These are phyloP conservation scores for Flaveria sonorensis DNA, from an alignment of 129 eudicot genomes.

Conservation along the genomic window DNA sequence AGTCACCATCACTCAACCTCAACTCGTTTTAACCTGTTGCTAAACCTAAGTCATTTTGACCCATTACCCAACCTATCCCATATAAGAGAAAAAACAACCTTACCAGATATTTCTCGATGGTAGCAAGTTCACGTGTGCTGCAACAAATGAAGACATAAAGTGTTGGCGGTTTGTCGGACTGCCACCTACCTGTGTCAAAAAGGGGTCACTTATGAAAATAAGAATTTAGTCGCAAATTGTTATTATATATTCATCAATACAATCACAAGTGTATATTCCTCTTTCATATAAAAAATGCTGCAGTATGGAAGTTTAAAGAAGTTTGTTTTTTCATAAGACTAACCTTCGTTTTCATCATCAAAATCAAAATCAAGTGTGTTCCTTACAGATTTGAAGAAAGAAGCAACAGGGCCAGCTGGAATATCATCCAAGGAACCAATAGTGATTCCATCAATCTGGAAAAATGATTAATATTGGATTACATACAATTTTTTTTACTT, in stretches of 20 bases:
- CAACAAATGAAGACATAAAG: slow-evolving; percentile 76
- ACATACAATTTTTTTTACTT: slow-evolving; percentile 10
- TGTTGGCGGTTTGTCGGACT: slow-evolving; percentile 77
- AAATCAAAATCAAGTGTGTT: slow-evolving; percentile 93
- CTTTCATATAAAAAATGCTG: neutral
- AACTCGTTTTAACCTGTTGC: neutral
- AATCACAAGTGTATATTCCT: neutral
- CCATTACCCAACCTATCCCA: neutral
- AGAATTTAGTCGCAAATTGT: neutral
- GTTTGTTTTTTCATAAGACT: slow-evolving; percentile 15
- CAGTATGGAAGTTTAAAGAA: slow-evolving; percentile 6
- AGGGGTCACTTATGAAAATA: slow-evolving; percentile 13
- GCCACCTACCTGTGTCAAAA: slow-evolving; percentile 78
- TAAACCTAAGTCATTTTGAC: neutral
- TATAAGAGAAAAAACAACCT: slow-evolving; percentile 30
- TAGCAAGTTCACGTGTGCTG: slow-evolving; percentile 90
- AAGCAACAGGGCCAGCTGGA: slow-evolving; percentile 67
- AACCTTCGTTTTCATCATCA: slow-evolving; percentile 97
- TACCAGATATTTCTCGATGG: slow-evolving; percentile 93
- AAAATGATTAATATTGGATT: slow-evolving; percentile 1
- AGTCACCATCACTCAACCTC: neutral
- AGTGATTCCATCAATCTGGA: slow-evolving; percentile 76
- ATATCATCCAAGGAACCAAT: slow-evolving; percentile 92
- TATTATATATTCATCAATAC: neutral
- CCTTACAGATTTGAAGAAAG: slow-evolving; percentile 78